These are phyloP conservation scores for Cordyceps sp. DNA, from an alignment of 2,329 filamentous ascomycete species.

Conservation along the genomic window DNA sequence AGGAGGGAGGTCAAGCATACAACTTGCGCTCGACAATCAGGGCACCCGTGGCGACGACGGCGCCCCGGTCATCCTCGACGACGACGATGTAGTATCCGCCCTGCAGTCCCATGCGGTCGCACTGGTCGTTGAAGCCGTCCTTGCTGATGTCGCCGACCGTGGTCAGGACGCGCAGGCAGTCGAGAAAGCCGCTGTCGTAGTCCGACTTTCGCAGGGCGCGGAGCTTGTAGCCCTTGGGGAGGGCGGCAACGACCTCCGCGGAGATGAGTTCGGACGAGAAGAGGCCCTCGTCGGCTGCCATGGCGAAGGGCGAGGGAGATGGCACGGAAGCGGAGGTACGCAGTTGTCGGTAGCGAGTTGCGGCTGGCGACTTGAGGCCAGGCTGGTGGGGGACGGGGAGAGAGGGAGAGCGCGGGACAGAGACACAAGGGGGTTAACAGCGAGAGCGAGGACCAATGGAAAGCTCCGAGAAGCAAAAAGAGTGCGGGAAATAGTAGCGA, in stretches of 20 bases:
- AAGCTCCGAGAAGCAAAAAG: too few relatives aligned
- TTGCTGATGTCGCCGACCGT: conserved; percentile 77
- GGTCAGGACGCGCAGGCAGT: conserved; percentile 80
- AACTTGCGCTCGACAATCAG: conserved; percentile 91
- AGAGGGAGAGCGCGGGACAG: neutral
- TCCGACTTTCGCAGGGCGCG: conserved; percentile 67
- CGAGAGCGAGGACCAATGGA: too few relatives aligned
- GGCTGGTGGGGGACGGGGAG: neutral
- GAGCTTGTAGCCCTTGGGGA: conserved; percentile 70
- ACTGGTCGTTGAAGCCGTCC: conserved; percentile 61
- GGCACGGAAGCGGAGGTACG: neutral
- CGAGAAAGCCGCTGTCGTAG: conserved; percentile 69
- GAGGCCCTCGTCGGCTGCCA: conserved; percentile 35
- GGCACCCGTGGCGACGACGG: conserved; percentile 79
- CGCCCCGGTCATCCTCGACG: conserved; percentile 52
- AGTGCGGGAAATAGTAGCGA: too few relatives aligned
- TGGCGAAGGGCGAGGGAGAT: conserved; percentile 2
- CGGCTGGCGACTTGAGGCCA: too few relatives aligned
- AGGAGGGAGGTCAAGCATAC: conserved; percentile 26
- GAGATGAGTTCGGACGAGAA: conserved; percentile 69
- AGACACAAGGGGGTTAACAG: too few relatives aligned
- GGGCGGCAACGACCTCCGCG: conserved; percentile 48
- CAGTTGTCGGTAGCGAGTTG: too few relatives aligned
- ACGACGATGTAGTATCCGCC: conserved; percentile 77
- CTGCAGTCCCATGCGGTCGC: conserved; percentile 61